phyloP scores from a whole-genome alignment of 2,329 filamentous ascomycete species.

The Paraconiothyrium brasiliense region DNA sequence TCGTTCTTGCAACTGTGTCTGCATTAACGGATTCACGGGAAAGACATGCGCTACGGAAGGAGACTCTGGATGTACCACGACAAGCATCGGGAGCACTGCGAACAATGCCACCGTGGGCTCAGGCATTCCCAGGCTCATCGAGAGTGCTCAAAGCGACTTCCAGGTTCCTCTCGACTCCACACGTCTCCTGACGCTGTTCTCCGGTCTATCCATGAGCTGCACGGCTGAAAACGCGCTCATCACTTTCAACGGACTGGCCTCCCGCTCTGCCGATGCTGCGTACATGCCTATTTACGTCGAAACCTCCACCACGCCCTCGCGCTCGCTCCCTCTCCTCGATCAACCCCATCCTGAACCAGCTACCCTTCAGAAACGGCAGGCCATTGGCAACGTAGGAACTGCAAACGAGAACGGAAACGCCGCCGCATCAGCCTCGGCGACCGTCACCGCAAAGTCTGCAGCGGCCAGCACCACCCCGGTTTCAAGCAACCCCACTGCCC shows the following conservation, averaged over 20 bases:
- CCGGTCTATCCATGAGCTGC: slow-evolving; percentile 78
- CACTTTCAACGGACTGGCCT: slow-evolving; percentile 71
- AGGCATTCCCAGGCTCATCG: slow-evolving; percentile 78
- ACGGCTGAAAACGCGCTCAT: slow-evolving; percentile 86
- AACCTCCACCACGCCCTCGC: slow-evolving; percentile 30
- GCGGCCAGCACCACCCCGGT: slow-evolving; percentile 38
- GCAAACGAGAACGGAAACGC: slow-evolving; percentile 35
- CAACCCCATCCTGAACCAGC: slow-evolving; percentile 29
- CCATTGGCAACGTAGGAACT: slow-evolving; percentile 44
- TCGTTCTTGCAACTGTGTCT: slow-evolving; percentile 81
- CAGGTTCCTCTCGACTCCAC: slow-evolving; percentile 77
- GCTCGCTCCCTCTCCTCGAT: slow-evolving; percentile 36
- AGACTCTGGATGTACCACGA: slow-evolving; percentile 66
- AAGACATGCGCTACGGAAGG: slow-evolving; percentile 62
- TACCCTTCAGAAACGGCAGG: slow-evolving; percentile 32
- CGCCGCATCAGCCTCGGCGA: slow-evolving; percentile 14
- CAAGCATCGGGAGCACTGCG: slow-evolving; percentile 51
- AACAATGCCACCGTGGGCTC: slow-evolving; percentile 78
- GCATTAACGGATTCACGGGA: slow-evolving; percentile 85
- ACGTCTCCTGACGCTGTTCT: slow-evolving; percentile 79
- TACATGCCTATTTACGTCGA: slow-evolving; percentile 33
- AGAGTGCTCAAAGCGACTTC: slow-evolving; percentile 72
- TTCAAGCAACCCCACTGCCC: slow-evolving; percentile 46
- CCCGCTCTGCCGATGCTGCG: slow-evolving; percentile 33
- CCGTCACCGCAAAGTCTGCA: slow-evolving; percentile 25